Evolutionary conservation across 108 stramenopile genomes (phyloP).

Genomic region (Parmales sp.): DNA sequence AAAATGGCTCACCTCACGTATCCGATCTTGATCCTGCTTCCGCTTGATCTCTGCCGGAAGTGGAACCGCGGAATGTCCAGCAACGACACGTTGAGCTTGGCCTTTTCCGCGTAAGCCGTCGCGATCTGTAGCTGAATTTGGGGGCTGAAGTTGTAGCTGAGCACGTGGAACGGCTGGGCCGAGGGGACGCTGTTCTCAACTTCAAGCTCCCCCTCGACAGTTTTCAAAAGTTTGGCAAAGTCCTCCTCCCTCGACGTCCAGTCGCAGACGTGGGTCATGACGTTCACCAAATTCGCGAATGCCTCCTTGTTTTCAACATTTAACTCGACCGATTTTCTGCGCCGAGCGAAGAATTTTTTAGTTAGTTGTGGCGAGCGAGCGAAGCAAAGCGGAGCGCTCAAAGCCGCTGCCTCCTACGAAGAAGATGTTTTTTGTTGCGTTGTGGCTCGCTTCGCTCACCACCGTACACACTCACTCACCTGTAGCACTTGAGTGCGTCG

Average conservation of each 20-base stretch:
- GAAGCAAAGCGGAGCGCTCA: no score
- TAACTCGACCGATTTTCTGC: constrained; percentile 35
- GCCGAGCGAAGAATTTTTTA: no score
- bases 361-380: no score
- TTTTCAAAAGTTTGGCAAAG: constrained; percentile 1
- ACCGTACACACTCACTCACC: no score
- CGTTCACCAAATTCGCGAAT: constrained; percentile 39
- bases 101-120: constrained; percentile 32
- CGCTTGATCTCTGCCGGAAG: not conserved
- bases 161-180: constrained; percentile 45
- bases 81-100: constrained; percentile 19
- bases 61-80: constrained; percentile 32
- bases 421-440: no score
- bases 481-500: constrained; percentile 41
- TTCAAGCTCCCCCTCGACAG: constrained; percentile 14
- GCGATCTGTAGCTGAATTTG: constrained; percentile 15
- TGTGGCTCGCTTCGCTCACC: no score
- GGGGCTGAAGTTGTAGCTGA: constrained; percentile 34
- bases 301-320: constrained; percentile 43
- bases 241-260: constrained; percentile 32
- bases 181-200: constrained; percentile 21
- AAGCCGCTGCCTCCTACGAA: no score
- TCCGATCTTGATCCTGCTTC: constrained; percentile 19
- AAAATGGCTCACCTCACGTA: no score
- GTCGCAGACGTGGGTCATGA: constrained; percentile 37